A percentile compares a stretch with the other conserved stretches of the same genome.
phyloP scores from a whole-genome alignment of 2,329 filamentous ascomycete species.

The Arthroderma sp. region DNA sequence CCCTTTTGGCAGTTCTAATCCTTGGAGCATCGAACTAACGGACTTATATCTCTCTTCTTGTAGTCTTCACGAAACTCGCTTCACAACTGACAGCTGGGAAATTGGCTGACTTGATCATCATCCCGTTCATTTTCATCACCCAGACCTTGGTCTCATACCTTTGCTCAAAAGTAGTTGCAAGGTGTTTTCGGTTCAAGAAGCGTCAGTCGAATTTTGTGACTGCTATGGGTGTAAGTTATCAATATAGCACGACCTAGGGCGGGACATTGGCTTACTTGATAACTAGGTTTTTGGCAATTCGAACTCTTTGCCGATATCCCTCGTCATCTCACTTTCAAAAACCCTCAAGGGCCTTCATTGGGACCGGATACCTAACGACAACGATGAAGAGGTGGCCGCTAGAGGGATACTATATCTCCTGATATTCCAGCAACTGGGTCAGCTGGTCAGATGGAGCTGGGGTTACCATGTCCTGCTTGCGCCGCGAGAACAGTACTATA shows the following conservation, averaged over 20 bases:
- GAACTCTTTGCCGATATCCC: conserved; percentile 91
- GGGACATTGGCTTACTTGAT: conserved; percentile 16
- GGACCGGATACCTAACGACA: conserved; percentile 81
- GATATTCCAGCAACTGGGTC: conserved; percentile 94
- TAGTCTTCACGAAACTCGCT: conserved; percentile 92
- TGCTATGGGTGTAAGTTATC: conserved; percentile 63
- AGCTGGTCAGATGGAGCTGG: conserved; percentile 95
- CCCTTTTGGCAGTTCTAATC: background rate
- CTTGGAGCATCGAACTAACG: conserved; percentile 1
- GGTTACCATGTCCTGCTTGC: conserved; percentile 91
- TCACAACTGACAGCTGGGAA: conserved; percentile 89
- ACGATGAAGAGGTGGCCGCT: conserved; percentile 86
- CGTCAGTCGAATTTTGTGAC: conserved; percentile 87
- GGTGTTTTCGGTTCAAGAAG: conserved; percentile 66
- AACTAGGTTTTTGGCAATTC: conserved; percentile 82
- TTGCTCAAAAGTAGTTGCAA: conserved; percentile 58
- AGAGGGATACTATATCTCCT: conserved; percentile 89
- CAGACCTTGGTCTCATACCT: conserved; percentile 79
- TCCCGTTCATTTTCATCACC: conserved; percentile 83
- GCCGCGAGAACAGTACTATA: conserved; percentile 50
- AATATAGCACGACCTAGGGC: background rate
- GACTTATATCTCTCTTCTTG: conserved; percentile 3
- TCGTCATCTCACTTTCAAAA: conserved; percentile 85
- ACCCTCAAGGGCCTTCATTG: conserved; percentile 87
- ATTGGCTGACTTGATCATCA: conserved; percentile 77